Evolutionary conservation across 1,284 basidiomycete genomes (phyloP).

Genomic region (Boletellus deceptivus): DNA sequence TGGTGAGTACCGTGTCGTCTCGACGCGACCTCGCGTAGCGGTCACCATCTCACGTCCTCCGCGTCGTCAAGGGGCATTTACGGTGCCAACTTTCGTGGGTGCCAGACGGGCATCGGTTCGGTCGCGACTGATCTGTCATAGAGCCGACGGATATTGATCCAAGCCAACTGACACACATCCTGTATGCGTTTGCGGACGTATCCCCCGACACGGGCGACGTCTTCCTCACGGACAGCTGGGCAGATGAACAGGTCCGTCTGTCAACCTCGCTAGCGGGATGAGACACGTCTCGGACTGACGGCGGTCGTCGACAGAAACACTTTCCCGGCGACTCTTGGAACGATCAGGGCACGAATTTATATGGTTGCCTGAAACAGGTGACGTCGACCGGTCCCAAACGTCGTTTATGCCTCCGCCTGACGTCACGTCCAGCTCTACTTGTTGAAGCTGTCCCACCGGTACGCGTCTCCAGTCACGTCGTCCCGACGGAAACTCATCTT

Average conservation of each 20-base stretch:
- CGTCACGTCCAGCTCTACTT: constrained; percentile 45
- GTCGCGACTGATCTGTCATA: constrained; percentile 34
- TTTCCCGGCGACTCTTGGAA: constrained; percentile 61
- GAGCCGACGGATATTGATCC: constrained; percentile 59
- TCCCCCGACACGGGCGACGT: constrained; percentile 65
- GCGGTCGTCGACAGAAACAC: constrained; percentile 50
- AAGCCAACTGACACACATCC: constrained; percentile 67
- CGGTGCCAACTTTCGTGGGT: constrained; percentile 72
- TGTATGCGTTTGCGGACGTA: constrained; percentile 86
- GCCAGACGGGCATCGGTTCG: neutral
- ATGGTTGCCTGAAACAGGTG: constrained; percentile 87
- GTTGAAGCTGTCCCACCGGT: constrained; percentile 57
- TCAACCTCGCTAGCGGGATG: neutral
- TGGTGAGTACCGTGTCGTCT: constrained; percentile 38
- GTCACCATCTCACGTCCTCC: neutral
- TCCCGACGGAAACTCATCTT: neutral
- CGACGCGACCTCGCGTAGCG: neutral
- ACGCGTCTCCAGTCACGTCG: neutral
- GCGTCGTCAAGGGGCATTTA: constrained; percentile 68
- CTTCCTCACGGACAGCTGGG: constrained; percentile 75
- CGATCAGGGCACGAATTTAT: constrained; percentile 72
- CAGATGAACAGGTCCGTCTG: constrained; percentile 73
- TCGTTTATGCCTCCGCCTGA: neutral
- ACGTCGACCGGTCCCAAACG: constrained; percentile 2
- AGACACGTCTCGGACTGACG: neutral